phyloP scores from a whole-genome alignment of 306 rosid species.

The Dryas drummondii region DNA sequence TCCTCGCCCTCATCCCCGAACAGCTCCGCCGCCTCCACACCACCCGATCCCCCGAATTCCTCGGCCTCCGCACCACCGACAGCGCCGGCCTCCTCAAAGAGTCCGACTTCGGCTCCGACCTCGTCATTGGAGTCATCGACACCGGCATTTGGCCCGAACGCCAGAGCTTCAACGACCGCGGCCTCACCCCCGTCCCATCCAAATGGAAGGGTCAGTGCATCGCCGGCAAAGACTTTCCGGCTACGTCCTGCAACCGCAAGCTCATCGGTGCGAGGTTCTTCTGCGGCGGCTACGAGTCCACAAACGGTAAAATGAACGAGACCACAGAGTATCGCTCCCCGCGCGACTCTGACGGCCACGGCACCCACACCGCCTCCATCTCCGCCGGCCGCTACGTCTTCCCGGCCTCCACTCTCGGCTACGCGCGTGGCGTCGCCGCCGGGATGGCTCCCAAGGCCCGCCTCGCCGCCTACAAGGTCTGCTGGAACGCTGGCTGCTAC shows the following conservation, averaged over 20 bases:
- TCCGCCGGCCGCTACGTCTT: slow-evolving; percentile 82
- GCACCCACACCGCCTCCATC: slow-evolving; percentile 84
- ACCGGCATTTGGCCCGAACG: slow-evolving; percentile 91
- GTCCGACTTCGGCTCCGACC: slow-evolving; percentile 87
- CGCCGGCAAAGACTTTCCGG: slow-evolving; percentile 48
- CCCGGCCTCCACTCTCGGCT: slow-evolving; percentile 73
- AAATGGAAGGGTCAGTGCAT: slow-evolving; percentile 81
- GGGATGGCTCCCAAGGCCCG: slow-evolving; percentile 96
- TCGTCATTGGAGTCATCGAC: slow-evolving; percentile 83
- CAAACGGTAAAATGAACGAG: slow-evolving; percentile 74
- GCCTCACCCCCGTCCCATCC: slow-evolving; percentile 62
- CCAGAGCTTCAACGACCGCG: slow-evolving; percentile 65
- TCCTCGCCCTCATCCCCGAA: slow-evolving; percentile 65
- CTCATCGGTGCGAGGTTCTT: slow-evolving; percentile 76
- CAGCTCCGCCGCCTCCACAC: slow-evolving; percentile 67
- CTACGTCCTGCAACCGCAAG: slow-evolving; percentile 63
- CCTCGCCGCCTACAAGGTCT: slow-evolving; percentile 74
- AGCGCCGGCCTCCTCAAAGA: slow-evolving; percentile 70
- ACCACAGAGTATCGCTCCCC: slow-evolving; percentile 70
- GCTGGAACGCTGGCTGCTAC: slow-evolving; percentile 79
- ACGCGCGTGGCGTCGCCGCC: slow-evolving; percentile 70
- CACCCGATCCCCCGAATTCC: slow-evolving; percentile 84
- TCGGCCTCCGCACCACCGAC: slow-evolving; percentile 67
- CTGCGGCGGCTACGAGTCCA: slow-evolving; percentile 67
- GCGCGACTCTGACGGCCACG: slow-evolving; percentile 85